Conservation (phyloP, 345 rosid genomes). For the Alliaria petiolata region DNA sequence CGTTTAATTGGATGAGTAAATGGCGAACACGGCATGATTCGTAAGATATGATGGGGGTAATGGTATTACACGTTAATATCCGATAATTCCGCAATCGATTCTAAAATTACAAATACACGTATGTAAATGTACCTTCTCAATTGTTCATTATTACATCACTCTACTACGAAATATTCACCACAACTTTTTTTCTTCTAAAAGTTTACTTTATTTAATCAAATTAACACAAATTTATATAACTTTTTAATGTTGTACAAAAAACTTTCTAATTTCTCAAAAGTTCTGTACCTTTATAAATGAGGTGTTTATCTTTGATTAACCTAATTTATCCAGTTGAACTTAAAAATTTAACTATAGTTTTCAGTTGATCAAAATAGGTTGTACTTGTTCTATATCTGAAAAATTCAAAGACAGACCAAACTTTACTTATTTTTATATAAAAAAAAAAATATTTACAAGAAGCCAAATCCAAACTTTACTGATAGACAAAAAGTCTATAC, state of each 20-base stretch:
- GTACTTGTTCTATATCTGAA: not conserved
- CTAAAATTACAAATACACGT: slow-evolving; percentile 27
- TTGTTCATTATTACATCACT: slow-evolving; percentile 2
- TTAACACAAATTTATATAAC: not conserved
- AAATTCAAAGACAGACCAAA: not conserved
- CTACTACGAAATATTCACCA: not conserved
- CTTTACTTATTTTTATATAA: not conserved
- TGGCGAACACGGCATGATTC: slow-evolving; percentile 30
- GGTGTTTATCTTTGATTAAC: not conserved
- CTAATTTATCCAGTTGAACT: not conserved
- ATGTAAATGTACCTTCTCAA: slow-evolving; percentile 5
- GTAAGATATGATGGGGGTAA: slow-evolving; percentile 10
- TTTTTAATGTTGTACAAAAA: too few species aligned
- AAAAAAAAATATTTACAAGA: too few species aligned
- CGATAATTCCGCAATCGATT: slow-evolving; percentile 18
- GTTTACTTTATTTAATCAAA: not conserved
- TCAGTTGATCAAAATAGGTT: not conserved
- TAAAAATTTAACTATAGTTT: not conserved
- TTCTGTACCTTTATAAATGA: not conserved
- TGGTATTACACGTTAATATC: slow-evolving; percentile 10
- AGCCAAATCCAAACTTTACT: not conserved
- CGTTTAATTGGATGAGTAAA: slow-evolving; percentile 8
- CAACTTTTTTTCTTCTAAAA: not conserved
- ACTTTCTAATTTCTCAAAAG: not conserved
- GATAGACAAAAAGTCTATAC: not conserved